Conservation (phyloP, 2,329 filamentous ascomycete species). For the Pseudogymnoascus sp. region DNA sequence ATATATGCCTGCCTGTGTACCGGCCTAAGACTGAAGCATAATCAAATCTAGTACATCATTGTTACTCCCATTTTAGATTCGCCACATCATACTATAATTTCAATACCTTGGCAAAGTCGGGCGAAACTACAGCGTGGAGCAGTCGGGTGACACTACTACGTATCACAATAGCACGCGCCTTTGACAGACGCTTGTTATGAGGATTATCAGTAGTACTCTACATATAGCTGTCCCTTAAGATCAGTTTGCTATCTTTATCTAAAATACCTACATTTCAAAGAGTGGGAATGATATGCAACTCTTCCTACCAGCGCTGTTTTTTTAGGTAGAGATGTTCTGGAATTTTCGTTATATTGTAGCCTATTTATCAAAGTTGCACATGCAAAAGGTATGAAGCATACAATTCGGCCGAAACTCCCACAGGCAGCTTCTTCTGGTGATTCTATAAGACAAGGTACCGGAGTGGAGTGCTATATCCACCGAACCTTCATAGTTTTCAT, state of each 20-base stretch:
- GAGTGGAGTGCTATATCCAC: background rate
- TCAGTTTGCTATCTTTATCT: background rate
- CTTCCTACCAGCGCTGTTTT: background rate
- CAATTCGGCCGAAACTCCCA: background rate
- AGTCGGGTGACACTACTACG: background rate
- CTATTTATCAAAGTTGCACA: background rate
- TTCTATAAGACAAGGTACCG: background rate
- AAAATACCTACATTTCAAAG: background rate
- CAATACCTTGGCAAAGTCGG: background rate
- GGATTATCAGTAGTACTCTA: too few species aligned
- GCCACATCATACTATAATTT: background rate
- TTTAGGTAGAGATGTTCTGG: background rate
- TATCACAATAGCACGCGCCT: background rate
- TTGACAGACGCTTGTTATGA: background rate
- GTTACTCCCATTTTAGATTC: background rate
- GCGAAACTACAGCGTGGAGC: background rate
- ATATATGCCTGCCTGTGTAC: background rate
- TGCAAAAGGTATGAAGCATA: background rate
- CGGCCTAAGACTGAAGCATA: too few species aligned
- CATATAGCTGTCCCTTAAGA: background rate
- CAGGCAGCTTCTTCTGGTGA: background rate
- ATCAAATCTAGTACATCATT: background rate
- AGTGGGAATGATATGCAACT: background rate
- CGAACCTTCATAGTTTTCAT: background rate
- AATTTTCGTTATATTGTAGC: background rate